Base-by-base conservation (phyloP, 768 basidiomycete species). In the Mycena venus region DNA sequence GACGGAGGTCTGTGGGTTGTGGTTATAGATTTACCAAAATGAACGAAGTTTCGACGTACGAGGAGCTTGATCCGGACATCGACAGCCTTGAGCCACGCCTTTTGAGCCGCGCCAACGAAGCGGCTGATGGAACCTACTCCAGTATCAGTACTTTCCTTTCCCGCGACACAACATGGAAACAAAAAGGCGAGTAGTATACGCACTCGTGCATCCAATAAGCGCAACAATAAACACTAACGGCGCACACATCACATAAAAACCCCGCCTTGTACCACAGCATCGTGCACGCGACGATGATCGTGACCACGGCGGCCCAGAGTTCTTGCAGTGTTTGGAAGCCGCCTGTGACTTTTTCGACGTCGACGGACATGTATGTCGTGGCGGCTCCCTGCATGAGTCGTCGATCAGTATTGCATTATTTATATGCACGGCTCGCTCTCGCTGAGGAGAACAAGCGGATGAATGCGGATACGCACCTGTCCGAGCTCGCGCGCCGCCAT, bases 291-390 rank as follows among this genome's bases (percentile, higher is more conserved):
- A 70, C 47, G 49, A 65, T n/a, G 44, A 74, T 65, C 36, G 68
- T 74, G 6, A 64, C 14, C 42, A 70, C 56, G 15, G 73, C 61
- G 12, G 73, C 32, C 73, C 73, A 74, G 53, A 74, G 63, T 17
- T 74, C 73, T 5, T 74, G 73, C 14, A 65, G 34, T 3, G 47
- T 64, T 15, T 38, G 12, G 58, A 74, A 70, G 4, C 73, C 73
- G 15, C 4, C 6, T 36, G 68, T 70, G 29, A 55, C 68, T 17
- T 70, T 74, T 17, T 74, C 68, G 62, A 74, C 72, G 66, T 73
- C 72, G 21, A 73, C 72, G 17, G 72, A 68, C 72, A 73, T 73
- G 66, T 73, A 73, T 2, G 71, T 72, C 47, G 71, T 72, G 0
- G 64, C 71, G 7, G 71, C 71, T 21, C 71, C 71, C 64, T 72